Conservation (phyloP, 2,329 filamentous ascomycete genomes). For the Thelonectria rubi region DNA sequence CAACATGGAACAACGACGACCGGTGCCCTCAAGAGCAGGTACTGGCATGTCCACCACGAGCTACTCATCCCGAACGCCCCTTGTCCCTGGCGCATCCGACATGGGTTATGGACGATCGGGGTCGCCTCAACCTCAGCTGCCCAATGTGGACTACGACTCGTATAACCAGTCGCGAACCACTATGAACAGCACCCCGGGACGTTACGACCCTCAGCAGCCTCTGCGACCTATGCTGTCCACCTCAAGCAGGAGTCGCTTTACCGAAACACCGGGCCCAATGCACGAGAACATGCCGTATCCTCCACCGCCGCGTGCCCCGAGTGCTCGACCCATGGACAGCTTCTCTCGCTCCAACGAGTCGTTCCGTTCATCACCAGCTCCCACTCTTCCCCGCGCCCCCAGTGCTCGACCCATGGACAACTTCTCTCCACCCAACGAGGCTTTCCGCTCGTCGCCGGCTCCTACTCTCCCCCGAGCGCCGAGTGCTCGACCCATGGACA, state of each 20-base stretch:
- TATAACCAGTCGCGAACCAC: slow-evolving; percentile 46
- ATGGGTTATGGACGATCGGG: slow-evolving; percentile 63
- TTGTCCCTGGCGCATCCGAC: slow-evolving; percentile 66
- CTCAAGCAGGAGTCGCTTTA: slow-evolving; percentile 33
- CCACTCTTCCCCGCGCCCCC: slow-evolving; percentile 37
- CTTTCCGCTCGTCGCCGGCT: slow-evolving; percentile 14
- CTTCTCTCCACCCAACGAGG: slow-evolving; percentile 38
- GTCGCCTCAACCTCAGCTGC: slow-evolving; percentile 50
- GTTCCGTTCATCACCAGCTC: slow-evolving; percentile 13
- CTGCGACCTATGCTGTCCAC: slow-evolving; percentile 27
- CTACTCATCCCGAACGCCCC: slow-evolving; percentile 71
- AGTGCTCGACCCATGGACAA: slow-evolving; percentile 44
- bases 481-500: slow-evolving; percentile 44
- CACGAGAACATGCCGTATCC: slow-evolving; percentile 45
- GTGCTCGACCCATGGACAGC: slow-evolving; percentile 44
- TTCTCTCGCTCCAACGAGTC: slow-evolving; percentile 39
- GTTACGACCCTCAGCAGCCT: slow-evolving; percentile 38
- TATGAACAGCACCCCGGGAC: slow-evolving; percentile 50
- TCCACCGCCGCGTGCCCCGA: slow-evolving; percentile 46
- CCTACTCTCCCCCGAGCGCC: slow-evolving; percentile 38
- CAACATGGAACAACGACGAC: slow-evolving; percentile 61
- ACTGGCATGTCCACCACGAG: slow-evolving; percentile 68
- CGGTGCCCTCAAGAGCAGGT: slow-evolving; percentile 55
- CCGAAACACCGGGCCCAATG: slow-evolving; percentile 45
- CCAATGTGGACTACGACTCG: slow-evolving; percentile 37